Percentiles rank a stretch among this genome's conserved stretches.
These are phyloP conservation scores for Durusdinium trenchii DNA, from an alignment of 73 alveolate genomes.

Conservation along the genomic window DNA sequence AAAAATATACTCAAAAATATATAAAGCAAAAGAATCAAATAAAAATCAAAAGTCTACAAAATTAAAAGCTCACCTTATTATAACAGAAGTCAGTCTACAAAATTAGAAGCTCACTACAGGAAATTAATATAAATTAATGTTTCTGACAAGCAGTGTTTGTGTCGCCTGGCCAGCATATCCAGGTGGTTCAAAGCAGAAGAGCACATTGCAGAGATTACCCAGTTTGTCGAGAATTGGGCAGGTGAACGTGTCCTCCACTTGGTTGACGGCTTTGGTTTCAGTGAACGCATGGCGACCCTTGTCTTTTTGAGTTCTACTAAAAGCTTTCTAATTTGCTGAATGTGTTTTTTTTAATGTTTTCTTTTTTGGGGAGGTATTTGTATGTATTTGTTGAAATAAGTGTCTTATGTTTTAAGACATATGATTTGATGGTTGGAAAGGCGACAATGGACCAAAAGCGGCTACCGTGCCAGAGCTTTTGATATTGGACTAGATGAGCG, in stretches of 20 bases:
- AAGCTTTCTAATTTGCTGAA: background rate
- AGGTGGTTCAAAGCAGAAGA: background rate
- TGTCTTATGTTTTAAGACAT: background rate
- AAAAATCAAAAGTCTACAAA: too few relatives aligned
- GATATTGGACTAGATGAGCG: background rate
- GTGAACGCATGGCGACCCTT: background rate
- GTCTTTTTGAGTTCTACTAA: background rate
- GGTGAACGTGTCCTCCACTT: background rate
- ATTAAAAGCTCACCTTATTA: too few relatives aligned
- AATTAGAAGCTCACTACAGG: too few relatives aligned
- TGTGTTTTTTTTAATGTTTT: too few relatives aligned
- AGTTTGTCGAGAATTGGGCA: background rate
- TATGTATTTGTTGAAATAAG: background rate
- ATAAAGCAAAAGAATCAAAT: too few relatives aligned
- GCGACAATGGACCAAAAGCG: background rate
- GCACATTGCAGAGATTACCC: background rate
- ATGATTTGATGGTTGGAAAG: background rate
- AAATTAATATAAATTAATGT: too few relatives aligned
- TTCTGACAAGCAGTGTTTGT: background rate
- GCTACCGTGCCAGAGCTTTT: background rate
- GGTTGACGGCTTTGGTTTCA: background rate
- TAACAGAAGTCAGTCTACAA: too few relatives aligned
- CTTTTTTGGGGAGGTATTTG: background rate
- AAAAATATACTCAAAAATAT: too few relatives aligned
- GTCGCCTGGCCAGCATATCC: background rate